These are phyloP conservation scores for Chalciporus chontae DNA, from an alignment of 768 basidiomycete species.

Conservation along the genomic window DNA sequence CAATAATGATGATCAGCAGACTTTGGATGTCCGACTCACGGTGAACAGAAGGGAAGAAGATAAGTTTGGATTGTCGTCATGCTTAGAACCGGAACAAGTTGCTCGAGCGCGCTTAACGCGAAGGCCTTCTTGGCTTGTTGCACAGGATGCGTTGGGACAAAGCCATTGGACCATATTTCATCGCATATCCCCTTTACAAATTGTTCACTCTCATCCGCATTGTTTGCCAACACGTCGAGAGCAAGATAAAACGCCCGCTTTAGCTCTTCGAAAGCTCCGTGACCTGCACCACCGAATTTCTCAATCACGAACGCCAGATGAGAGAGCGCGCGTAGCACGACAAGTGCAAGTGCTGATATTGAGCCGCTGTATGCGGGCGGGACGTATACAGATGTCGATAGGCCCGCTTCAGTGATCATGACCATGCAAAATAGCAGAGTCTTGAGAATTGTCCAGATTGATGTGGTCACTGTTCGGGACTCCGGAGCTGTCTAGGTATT, in stretches of 20 bases:
- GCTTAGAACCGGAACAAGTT: conserved; percentile 62
- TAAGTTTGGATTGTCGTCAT: conserved; percentile 48
- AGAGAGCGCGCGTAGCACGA: conserved; percentile 54
- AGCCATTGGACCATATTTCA: conserved; percentile 24
- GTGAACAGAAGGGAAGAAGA: conserved; percentile 60
- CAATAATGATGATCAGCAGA: background rate
- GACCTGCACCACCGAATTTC: conserved; percentile 66
- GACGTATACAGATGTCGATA: conserved; percentile 53
- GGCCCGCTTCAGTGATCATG: conserved; percentile 62
- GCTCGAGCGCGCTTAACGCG: conserved; percentile 72
- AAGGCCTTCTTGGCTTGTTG: conserved; percentile 50
- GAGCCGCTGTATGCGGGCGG: conserved; percentile 37
- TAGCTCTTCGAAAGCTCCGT: conserved; percentile 64
- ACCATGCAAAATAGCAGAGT: conserved; percentile 70
- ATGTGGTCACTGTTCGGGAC: conserved; percentile 42
- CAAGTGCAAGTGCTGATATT: conserved; percentile 49
- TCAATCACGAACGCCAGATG: conserved; percentile 74
- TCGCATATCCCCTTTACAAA: conserved; percentile 37
- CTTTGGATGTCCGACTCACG: conserved; percentile 44
- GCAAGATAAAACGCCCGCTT: conserved; percentile 74
- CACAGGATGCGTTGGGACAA: conserved; percentile 21
- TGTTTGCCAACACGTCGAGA: conserved; percentile 62
- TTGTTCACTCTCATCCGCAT: conserved; percentile 34
- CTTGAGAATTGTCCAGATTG: conserved; percentile 68
- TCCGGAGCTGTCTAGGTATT: conserved; percentile 36